Base-by-base conservation (phyloP, 176 grass and related monocot species). In the Typha latifolia region DNA sequence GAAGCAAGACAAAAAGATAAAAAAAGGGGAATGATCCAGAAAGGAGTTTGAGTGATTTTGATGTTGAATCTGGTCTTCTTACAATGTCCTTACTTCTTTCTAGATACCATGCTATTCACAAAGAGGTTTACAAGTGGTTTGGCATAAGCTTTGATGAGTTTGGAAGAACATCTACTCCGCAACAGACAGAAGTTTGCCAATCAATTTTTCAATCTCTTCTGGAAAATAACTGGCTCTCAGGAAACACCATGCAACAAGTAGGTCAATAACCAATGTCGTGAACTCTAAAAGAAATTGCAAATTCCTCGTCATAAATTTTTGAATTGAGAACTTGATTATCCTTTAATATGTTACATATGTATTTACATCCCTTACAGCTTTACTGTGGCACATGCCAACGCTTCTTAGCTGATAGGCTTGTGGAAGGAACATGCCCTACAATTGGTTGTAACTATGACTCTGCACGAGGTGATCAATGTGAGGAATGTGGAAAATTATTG, bases 111-210 rank as follows among this genome's bases (percentile, higher is more conserved):
- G 86, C 81, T 31, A 92, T 99, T 68, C 89, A 99, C 49, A 70
- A 43, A 7, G 89, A 99, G 48, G 83, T 99, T 56, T 99, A 99
- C 49, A 81, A 87, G 76, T 99, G 94, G 94, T 99, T 93, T 68
- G 77, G 87, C 64, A 99, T 99, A 68, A 99, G 91, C 66, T 99
- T 99, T 83, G 94, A 99, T 62, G 81, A 93, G 71, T 99, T 99
- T 85, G 94, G 94, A 18, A 74, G 86, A 10, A 99, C 89, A 12
- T 99, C 89, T 31, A 64, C 67, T 71, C 86, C 89, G 52, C 69
- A 92, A 72, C 89, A 99, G 77, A 93, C 94, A 63, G 86, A 87
- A 82, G 81, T 85, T 49, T 99, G 94, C 73, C 94, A 99, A 78
- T 66, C 81, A 70, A 87, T 99, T 73, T 99, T 97, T 50, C 89